These are phyloP conservation scores for Tagetes erecta DNA, from an alignment of 129 eudicot species.

Conservation along the genomic window DNA sequence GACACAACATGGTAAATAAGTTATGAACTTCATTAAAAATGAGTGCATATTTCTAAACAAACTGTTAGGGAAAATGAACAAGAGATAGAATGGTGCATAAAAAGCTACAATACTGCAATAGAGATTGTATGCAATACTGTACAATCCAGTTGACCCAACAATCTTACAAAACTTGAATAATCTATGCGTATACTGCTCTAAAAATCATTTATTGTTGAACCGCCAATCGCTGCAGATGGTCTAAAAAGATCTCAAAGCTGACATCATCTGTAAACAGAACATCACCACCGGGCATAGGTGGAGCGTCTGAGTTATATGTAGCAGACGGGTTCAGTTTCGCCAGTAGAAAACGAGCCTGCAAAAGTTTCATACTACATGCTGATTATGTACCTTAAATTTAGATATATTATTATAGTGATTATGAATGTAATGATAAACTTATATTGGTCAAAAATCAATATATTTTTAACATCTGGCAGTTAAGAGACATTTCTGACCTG, in stretches of 20 bases:
- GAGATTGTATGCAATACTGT: slow-evolving; percentile 43
- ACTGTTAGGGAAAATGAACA: not conserved
- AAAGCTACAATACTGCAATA: slow-evolving; percentile 17
- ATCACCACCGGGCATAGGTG: slow-evolving; percentile 78
- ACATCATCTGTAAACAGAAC: slow-evolving; percentile 94
- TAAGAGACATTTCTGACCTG: slow-evolving; percentile 54
- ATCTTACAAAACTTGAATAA: slow-evolving; percentile 56
- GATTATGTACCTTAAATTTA: not conserved
- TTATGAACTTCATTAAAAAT: not conserved
- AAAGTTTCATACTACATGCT: not conserved
- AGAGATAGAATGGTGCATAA: not conserved
- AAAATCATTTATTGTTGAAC: slow-evolving; percentile 72
- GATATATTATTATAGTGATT: not conserved
- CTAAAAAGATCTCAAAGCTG: slow-evolving; percentile 91
- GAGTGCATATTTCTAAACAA: not conserved
- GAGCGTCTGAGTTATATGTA: slow-evolving; percentile 82
- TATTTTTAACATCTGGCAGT: not conserved
- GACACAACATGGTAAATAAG: not conserved
- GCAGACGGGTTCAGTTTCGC: slow-evolving; percentile 97
- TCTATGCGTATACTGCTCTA: slow-evolving; percentile 33
- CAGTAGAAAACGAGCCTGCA: slow-evolving; percentile 95
- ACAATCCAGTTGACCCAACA: slow-evolving; percentile 34
- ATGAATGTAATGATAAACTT: not conserved
- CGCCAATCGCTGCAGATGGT: slow-evolving; percentile 93
- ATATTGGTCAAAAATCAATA: not conserved